Evolutionary conservation across 2,329 filamentous ascomycete species (phyloP), one percentile per base, ranked within the genome.

Genomic region (Magnaporthiopsis poae): DNA sequence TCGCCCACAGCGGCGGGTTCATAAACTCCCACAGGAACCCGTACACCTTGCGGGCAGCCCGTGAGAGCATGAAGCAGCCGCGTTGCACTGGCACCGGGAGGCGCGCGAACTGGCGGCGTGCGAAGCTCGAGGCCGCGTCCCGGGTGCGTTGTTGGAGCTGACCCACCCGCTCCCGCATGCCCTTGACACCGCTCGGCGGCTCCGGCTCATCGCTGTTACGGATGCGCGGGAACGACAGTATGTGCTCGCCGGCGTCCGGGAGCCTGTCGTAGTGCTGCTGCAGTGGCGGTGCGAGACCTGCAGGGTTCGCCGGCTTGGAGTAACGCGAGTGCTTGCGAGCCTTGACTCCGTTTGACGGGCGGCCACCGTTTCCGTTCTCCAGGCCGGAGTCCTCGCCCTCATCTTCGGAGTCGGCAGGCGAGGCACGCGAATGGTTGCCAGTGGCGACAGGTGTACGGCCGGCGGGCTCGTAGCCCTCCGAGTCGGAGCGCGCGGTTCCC

Each of bases 1-100:
- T 98, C 36, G 95, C 93, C 92, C 93, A 98, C 33, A 99, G 87
- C 0, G 95, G 95, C 60, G 95, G 94, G 77, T 98, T 98, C 94
- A 99, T 98, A 76, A 97, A 96, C 63, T 90, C 90, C 90, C 90
- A 95, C 15, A 93, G 75, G 65, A 92, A 92, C 63, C 78, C 78
- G 71, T 85, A 77, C 71, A 91, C 69, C 75, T 84, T 76, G 71
- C 71, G 75, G 61, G 75, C 78, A 25, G 79, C 71, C 13, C 67
- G 70, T 63, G 74, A 72, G 9, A 77, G 18, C 60, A 71, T 72
- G 2, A 71, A 68, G 18, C 82, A 69, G 0, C 69, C 62, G 5
- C 70, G 68, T 70, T 81, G 82, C 46, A 81, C 35, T 5, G 81
- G 77, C 2, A 60, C 64, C 0, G 83, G 83, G 25, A 84, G 75